A percentile compares a stretch with the other conserved stretches of the same genome.
These are phyloP conservation scores for Musa troglodytarum DNA, from an alignment of 176 grass and related monocot genomes.

Conservation along the genomic window DNA sequence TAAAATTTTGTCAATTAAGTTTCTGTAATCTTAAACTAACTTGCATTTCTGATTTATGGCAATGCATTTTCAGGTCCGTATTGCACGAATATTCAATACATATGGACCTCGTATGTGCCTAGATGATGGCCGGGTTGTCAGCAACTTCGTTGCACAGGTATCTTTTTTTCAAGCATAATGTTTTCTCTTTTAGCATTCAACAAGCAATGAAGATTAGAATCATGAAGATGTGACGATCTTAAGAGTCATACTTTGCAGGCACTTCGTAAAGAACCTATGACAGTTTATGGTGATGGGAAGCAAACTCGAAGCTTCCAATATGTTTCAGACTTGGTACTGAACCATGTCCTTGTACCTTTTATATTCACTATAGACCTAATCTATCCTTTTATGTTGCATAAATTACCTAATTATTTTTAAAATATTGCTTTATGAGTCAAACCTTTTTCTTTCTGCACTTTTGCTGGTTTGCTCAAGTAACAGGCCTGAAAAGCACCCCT, in stretches of 20 bases:
- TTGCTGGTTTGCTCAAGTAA: too few species aligned
- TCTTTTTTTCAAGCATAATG: not conserved
- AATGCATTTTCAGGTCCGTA: conserved; percentile 59
- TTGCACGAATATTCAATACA: conserved; percentile 95
- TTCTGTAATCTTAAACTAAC: not conserved
- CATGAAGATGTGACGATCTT: not conserved
- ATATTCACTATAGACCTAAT: too few species aligned
- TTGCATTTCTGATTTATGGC: not conserved
- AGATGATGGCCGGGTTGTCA: conserved; percentile 88
- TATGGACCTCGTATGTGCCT: conserved; percentile 94
- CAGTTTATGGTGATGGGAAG: conserved; percentile 87
- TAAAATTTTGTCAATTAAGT: too few species aligned
- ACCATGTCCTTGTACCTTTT: not conserved
- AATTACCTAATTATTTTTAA: not conserved
- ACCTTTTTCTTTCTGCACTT: not conserved
- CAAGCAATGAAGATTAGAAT: not conserved
- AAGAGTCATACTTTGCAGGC: conserved; percentile 35
- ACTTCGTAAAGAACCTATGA: conserved; percentile 76
- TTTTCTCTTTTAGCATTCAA: not conserved
- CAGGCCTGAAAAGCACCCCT: too few species aligned
- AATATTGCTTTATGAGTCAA: not conserved
- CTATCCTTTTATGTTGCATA: not conserved
- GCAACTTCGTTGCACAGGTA: conserved; percentile 94
- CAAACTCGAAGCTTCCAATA: conserved; percentile 95
- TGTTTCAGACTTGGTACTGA: conserved; percentile 85